Percentiles rank a stretch among this genome's conserved stretches.
Conservation (phyloP, 352 stramenopile species). For the Globisporangium paddicum region DNA sequence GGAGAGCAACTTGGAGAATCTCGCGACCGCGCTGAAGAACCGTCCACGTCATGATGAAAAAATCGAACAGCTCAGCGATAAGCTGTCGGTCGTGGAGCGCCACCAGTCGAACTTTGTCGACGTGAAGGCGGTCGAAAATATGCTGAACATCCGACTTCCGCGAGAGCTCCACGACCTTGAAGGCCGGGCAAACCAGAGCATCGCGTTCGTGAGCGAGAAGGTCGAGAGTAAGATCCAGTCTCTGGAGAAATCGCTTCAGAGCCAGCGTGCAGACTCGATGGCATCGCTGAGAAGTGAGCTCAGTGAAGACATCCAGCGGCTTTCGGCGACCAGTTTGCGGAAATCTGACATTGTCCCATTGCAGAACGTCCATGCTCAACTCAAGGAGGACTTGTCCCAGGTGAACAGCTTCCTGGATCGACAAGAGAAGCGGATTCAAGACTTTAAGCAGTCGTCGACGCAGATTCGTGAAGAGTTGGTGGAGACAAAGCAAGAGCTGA, state of each 20-base stretch:
- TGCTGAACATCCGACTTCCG: constrained; percentile 56
- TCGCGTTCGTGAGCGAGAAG: constrained; percentile 60
- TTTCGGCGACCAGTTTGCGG: constrained; percentile 38
- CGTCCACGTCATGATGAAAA: constrained; percentile 49
- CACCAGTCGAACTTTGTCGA: constrained; percentile 50
- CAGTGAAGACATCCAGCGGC: constrained; percentile 48
- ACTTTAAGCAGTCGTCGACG: constrained; percentile 39
- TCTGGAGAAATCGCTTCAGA: constrained; percentile 45
- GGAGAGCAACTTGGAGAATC: constrained; percentile 52
- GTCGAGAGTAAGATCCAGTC: constrained; percentile 58
- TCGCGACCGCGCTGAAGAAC: constrained; percentile 35
- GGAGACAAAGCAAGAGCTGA: constrained; percentile 52
- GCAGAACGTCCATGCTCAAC: constrained; percentile 53
- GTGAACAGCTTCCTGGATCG: constrained; percentile 49
- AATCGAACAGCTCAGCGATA: constrained; percentile 52
- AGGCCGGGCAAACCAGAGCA: constrained; percentile 45
- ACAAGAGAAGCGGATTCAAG: constrained; percentile 59
- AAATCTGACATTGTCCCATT: constrained; percentile 46
- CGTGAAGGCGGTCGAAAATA: constrained; percentile 60
- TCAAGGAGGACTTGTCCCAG: constrained; percentile 58
- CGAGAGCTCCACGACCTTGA: constrained; percentile 76
- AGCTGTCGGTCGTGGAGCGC: constrained; percentile 43
- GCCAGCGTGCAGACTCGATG: constrained; percentile 48
- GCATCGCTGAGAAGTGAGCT: constrained; percentile 51
- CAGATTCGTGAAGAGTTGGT: constrained; percentile 49